phyloP scores from a whole-genome alignment of 345 rosid genomes.

The Zanthoxylum bungeanum region DNA sequence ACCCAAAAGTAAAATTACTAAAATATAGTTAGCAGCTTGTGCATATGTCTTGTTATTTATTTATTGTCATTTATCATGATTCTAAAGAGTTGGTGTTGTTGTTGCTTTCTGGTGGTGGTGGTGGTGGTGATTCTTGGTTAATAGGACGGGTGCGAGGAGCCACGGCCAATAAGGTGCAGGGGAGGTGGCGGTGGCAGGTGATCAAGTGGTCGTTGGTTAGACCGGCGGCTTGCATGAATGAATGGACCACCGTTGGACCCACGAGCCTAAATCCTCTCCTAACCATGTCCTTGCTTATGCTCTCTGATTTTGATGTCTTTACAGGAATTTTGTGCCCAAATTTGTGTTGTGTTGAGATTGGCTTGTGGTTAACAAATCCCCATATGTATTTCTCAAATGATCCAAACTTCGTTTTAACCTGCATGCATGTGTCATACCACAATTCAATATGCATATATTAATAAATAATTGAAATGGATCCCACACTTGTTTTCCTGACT shows the following conservation, averaged over 20 bases:
- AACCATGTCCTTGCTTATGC: slow-evolving; percentile 74
- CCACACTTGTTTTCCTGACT: neutral
- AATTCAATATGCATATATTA: neutral
- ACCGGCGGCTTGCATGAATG: slow-evolving; percentile 71
- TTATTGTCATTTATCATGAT: neutral
- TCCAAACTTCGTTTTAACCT: slow-evolving; percentile 49
- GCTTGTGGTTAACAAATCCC: slow-evolving; percentile 53
- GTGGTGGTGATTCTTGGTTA: neutral
- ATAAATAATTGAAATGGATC: neutral
- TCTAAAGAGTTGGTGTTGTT: neutral
- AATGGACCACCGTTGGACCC: slow-evolving; percentile 63
- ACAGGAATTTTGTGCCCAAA: slow-evolving; percentile 59
- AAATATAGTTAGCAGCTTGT: neutral
- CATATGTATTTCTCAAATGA: slow-evolving; percentile 55
- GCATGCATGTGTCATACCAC: neutral
- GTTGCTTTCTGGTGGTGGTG: neutral
- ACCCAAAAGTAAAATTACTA: neutral
- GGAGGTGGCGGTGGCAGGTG: slow-evolving; percentile 50
- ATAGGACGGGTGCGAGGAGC: neutral
- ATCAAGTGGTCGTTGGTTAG: slow-evolving; percentile 63
- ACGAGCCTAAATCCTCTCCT: slow-evolving; percentile 57
- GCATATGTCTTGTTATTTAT: neutral
- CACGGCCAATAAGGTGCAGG: slow-evolving; percentile 35
- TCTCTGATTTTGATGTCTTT: slow-evolving; percentile 68
- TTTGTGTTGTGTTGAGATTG: slow-evolving; percentile 51